These are phyloP conservation scores for Hymenoscyphus repandus DNA, from an alignment of 2,329 filamentous ascomycete genomes.

Conservation along the genomic window DNA sequence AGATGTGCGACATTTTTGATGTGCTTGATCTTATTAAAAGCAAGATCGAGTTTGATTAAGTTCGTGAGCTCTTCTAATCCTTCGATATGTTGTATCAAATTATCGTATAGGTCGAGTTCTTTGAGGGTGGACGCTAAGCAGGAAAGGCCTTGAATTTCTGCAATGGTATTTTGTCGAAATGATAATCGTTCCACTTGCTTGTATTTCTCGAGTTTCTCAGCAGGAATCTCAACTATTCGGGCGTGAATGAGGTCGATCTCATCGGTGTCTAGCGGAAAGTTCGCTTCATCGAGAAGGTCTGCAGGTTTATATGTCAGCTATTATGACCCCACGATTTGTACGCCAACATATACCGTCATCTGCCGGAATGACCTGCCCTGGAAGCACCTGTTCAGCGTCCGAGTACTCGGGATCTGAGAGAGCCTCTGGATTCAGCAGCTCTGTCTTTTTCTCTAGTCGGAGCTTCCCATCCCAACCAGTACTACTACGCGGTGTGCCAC, in stretches of 20 bases:
- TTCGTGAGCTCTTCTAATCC: slow-evolving; percentile 73
- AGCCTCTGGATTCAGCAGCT: slow-evolving; percentile 73
- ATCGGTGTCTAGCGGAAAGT: slow-evolving; percentile 56
- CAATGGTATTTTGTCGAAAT: slow-evolving; percentile 87
- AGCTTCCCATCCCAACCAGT: slow-evolving; percentile 83
- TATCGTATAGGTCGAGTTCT: slow-evolving; percentile 95
- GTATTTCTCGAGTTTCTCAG: slow-evolving; percentile 80
- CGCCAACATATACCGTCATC: slow-evolving; percentile 62
- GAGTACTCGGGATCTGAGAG: slow-evolving; percentile 83
- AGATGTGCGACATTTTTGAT: slow-evolving; percentile 85
- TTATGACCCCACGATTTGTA: slow-evolving; percentile 5
- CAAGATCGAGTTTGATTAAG: slow-evolving; percentile 78
- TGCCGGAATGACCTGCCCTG: slow-evolving; percentile 69
- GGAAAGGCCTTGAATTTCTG: slow-evolving; percentile 70
- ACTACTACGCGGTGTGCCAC: slow-evolving; percentile 40
- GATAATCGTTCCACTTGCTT: slow-evolving; percentile 70
- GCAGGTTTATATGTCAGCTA: slow-evolving; percentile 10
- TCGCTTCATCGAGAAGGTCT: slow-evolving; percentile 51
- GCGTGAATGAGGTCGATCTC: slow-evolving; percentile 91
- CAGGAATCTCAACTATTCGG: slow-evolving; percentile 71
- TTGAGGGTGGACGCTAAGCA: slow-evolving; percentile 60
- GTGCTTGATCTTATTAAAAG: slow-evolving; percentile 99
- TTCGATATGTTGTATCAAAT: slow-evolving; percentile 81
- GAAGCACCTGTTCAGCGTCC: slow-evolving; percentile 63
- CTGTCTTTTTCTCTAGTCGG: slow-evolving; percentile 63